phyloP scores from a whole-genome alignment of 345 rosid species.

The Melaleuca alternifolia region DNA sequence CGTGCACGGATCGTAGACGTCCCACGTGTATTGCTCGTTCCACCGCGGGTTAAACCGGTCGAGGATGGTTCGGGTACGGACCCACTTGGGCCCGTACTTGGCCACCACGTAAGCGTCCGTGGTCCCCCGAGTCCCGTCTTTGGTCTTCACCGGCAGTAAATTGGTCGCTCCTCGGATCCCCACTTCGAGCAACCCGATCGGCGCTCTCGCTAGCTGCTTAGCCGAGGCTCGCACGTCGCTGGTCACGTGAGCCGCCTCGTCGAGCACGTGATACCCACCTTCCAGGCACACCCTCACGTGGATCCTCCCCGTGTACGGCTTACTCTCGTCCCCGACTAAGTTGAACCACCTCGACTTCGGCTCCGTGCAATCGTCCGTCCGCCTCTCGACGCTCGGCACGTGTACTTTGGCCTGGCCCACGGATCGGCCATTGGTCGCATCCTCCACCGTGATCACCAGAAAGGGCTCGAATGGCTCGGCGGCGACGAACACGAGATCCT shows the following conservation, averaged over 20 bases:
- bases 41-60: conserved; percentile 88
- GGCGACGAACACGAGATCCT: conserved; percentile 85
- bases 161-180: conserved; percentile 82
- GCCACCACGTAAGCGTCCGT: conserved; percentile 86
- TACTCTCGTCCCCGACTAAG: conserved; percentile 49
- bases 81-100: conserved; percentile 90
- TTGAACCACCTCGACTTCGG: conserved; percentile 81
- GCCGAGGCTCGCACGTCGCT: conserved; percentile 84
- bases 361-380: conserved; percentile 47
- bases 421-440: conserved; percentile 30
- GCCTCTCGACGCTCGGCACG: conserved; percentile 58
- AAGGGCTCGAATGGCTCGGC: conserved; percentile 94
- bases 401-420: conserved; percentile 65
- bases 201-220: conserved; percentile 69
- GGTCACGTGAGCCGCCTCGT: conserved; percentile 91
- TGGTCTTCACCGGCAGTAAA: conserved; percentile 72
- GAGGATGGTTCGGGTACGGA: conserved; percentile 70
- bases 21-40: conserved; percentile 97
- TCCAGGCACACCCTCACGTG: conserved; percentile 68
- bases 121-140: conserved; percentile 83
- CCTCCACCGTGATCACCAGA: conserved; percentile 62
- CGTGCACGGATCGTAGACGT: conserved; percentile 79
- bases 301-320: conserved; percentile 71
- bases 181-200: conserved; percentile 71
- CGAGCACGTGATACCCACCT: conserved; percentile 91